Percentiles rank a stretch among this genome's conserved stretches.
Conservation (phyloP, 2,329 filamentous ascomycete genomes). For the Fusarium praegraminearum region DNA sequence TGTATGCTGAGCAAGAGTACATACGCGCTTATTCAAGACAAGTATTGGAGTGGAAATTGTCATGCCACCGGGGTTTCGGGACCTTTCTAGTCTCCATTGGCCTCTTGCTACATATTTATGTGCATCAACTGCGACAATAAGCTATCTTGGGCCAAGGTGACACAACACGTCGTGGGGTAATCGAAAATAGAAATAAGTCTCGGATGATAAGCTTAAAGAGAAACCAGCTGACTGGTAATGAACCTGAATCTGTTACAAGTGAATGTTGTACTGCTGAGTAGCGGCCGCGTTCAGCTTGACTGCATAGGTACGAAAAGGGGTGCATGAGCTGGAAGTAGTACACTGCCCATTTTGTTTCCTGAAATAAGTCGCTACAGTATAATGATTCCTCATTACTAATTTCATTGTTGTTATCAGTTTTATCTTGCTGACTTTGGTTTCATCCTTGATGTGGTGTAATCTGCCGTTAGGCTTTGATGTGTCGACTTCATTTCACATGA, state of each 20-base stretch:
- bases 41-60: too few relatives aligned
- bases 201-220: not conserved
- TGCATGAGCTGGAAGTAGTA: not conserved
- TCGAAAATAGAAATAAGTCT: not conserved
- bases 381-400: constrained; percentile 14
- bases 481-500: not conserved
- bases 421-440: constrained; percentile 1
- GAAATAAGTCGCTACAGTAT: constrained; percentile 11
- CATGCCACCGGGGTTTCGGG: not conserved
- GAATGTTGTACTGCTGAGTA: not conserved
- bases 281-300: not conserved
- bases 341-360: not conserved
- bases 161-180: not conserved
- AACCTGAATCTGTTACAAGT: not conserved
- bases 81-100: not conserved
- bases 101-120: not conserved
- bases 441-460: not conserved
- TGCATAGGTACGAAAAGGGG: constrained; percentile 12
- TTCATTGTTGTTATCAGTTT: constrained; percentile 9
- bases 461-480: not conserved
- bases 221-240: not conserved
- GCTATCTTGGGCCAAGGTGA: not conserved
- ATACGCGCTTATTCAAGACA: not conserved
- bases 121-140: not conserved
- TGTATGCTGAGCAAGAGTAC: not conserved